Base-by-base conservation (phyloP, 176 grass and related monocot species). In the Bothriochloa decipiens region DNA sequence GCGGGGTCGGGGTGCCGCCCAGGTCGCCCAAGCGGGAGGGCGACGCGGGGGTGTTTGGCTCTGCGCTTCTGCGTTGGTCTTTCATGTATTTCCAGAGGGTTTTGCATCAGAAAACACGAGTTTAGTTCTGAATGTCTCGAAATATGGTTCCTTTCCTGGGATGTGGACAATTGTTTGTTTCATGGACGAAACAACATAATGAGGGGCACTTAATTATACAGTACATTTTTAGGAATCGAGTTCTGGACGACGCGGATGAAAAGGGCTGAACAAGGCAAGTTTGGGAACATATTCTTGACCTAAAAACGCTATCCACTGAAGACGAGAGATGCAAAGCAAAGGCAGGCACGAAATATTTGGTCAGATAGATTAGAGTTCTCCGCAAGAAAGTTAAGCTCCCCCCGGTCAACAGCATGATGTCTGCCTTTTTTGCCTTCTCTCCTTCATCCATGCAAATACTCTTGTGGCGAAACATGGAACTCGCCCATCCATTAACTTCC, bases 301-400 rank as follows among this genome's bases (percentile, higher is more conserved):
- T 67, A n/a, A n/a, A 53, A 86, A 82, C 5, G 49, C 47, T 83
- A 90, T 87, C 84, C 41, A 18, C 2, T 32, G 60, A 78, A 29
- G 37, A 5, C 1, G 29, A 78, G 53, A 86, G 88, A 79, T 83
- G 88, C 79, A 86, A 82, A 86, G 88, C 80, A 82, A 82, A 89
- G 74, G 65, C 14, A 40, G 35, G 66, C 88, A 86, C 80, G 84
- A 28, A 28, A n/a, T 4, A 35, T 0, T 37, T 17, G 74, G 65
- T 74, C 33, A 79, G 74, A 46, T 58, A 66, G 85, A 80, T 83
- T 64, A 87, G 81, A 87, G 69, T 84, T 76, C 52, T 80, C 81
- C 53, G 49, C 64, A 81, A 84, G 70, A 42, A 86, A 74, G 70
- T 49, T 18, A 69, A 62, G 49, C 52, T 84, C 70, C n/a, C 17